phyloP scores from a whole-genome alignment of 192 early-diverging fungal species.

The Lobosporangium transversale region DNA sequence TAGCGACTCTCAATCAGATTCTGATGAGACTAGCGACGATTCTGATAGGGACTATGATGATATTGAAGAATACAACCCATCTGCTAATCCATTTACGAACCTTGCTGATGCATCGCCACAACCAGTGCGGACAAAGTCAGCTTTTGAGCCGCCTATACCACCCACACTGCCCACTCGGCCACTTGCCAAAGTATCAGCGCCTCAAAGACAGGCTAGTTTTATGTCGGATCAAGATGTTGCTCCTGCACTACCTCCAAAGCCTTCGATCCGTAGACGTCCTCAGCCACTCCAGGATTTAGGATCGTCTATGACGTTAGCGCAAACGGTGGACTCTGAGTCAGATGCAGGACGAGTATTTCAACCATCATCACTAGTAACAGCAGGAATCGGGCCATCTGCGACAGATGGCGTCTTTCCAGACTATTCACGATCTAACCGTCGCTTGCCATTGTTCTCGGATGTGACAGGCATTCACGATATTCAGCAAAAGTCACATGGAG shows the following conservation, averaged over 20 bases:
- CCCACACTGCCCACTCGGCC: constrained; percentile 45
- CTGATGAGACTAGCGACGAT: constrained; percentile 50
- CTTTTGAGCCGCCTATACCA: constrained; percentile 13
- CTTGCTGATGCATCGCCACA: constrained; percentile 23
- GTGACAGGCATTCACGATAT: constrained; percentile 49
- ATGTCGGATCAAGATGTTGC: constrained; percentile 27
- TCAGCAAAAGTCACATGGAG: constrained; percentile 59
- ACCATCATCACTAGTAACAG: constrained; percentile 4
- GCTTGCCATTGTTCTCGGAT: constrained; percentile 61
- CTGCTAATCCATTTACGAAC: constrained; percentile 28
- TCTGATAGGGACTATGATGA: constrained; percentile 52
- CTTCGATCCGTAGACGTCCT: constrained; percentile 24
- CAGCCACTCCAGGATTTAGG: constrained; percentile 25
- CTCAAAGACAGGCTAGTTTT: background rate
- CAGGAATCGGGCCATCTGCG: constrained; percentile 16
- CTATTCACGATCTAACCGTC: constrained; percentile 62
- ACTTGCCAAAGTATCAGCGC: constrained; percentile 8
- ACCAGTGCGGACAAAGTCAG: constrained; percentile 13
- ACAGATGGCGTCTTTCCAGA: constrained; percentile 57
- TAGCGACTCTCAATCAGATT: constrained; percentile 48
- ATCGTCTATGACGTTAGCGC: constrained; percentile 11
- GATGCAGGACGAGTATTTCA: constrained; percentile 12
- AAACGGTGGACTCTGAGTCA: constrained; percentile 6
- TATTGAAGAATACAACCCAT: constrained; percentile 16
- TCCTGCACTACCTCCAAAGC: constrained; percentile 43